Evolutionary conservation across 108 stramenopile species (phyloP).

Genomic region (Cyclotella choctawhatcheeana): DNA sequence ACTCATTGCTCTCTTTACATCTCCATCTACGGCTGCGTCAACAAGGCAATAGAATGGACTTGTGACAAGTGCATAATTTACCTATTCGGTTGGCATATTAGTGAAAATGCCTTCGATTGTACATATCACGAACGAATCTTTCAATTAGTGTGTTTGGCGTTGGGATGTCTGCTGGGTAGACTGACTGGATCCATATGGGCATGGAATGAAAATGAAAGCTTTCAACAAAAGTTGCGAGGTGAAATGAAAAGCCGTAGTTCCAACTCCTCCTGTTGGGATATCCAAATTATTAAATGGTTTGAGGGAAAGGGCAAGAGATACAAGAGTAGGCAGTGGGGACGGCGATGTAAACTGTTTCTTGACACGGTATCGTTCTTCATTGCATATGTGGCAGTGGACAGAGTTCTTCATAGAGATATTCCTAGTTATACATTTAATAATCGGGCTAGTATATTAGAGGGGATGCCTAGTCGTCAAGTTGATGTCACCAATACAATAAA

Average conservation of each 20-base stretch:
- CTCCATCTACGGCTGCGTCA: conserved; percentile 3
- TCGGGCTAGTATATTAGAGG: not conserved
- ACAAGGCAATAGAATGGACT: not conserved
- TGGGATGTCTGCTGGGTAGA: not conserved
- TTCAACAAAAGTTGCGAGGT: not conserved
- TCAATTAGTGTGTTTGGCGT: not conserved
- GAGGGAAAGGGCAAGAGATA: not conserved
- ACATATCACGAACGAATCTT: conserved; percentile 3
- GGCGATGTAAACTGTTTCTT: not conserved
- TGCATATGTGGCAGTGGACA: not conserved
- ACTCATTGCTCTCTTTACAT: conserved; percentile 10
- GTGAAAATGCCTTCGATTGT: conserved; percentile 5
- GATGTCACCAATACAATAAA: too few species aligned
- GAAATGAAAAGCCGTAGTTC: not conserved
- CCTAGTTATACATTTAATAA: not conserved
- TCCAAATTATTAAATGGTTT: not conserved
- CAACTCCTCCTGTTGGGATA: not conserved
- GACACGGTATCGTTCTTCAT: conserved; percentile 5
- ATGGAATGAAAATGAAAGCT: not conserved
- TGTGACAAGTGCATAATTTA: not conserved
- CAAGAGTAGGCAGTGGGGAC: conserved; percentile 6
- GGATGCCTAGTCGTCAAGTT: conserved; percentile 10
- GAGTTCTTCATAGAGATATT: not conserved
- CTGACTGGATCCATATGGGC: not conserved
- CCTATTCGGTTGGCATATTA: not conserved